phyloP scores from a whole-genome alignment of 1,139 yeast genomes.

The Hemisphaericaspora lyxosophila region DNA sequence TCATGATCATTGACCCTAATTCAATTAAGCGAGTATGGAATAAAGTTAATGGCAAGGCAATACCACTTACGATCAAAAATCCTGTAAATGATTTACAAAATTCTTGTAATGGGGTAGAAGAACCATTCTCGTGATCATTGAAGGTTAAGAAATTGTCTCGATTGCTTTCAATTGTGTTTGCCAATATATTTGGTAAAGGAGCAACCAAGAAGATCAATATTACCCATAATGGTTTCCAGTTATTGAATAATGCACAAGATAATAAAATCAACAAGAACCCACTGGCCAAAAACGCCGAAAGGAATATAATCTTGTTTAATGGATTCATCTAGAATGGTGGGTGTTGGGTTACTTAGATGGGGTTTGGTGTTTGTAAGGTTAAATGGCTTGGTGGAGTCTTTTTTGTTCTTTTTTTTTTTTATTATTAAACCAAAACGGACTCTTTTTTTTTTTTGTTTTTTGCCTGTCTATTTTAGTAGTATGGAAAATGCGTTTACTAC shows the following conservation, averaged over 20 bases:
- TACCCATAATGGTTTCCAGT: slow-evolving; percentile 71
- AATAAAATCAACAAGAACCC: slow-evolving; percentile 72
- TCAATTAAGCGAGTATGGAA: slow-evolving; percentile 60
- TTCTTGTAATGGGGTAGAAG: slow-evolving; percentile 54
- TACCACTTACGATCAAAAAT: slow-evolving; percentile 64
- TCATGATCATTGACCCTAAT: slow-evolving; percentile 60
- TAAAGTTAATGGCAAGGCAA: slow-evolving; percentile 63
- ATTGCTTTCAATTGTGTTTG: slow-evolving; percentile 42
- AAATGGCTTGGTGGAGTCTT: no score
- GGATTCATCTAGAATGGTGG: slow-evolving; percentile 59
- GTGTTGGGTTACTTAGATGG: no score
- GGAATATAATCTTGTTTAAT: slow-evolving; percentile 66
- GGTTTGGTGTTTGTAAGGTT: background rate
- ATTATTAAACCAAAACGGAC: no score
- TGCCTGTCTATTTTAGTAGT: no score
- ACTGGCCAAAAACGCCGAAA: slow-evolving; percentile 68
- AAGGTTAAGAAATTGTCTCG: slow-evolving; percentile 66
- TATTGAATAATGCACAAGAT: slow-evolving; percentile 70
- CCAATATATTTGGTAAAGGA: slow-evolving; percentile 63
- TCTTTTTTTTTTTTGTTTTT: no score
- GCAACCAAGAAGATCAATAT: slow-evolving; percentile 65
- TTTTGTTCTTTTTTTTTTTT: background rate
- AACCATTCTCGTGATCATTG: slow-evolving; percentile 44
- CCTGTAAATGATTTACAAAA: slow-evolving; percentile 66
- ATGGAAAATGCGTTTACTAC: no score